Evolutionary conservation across 257 asterid species (phyloP), one percentile per base, ranked within the genome.

Genomic region (Misopates orontium): DNA sequence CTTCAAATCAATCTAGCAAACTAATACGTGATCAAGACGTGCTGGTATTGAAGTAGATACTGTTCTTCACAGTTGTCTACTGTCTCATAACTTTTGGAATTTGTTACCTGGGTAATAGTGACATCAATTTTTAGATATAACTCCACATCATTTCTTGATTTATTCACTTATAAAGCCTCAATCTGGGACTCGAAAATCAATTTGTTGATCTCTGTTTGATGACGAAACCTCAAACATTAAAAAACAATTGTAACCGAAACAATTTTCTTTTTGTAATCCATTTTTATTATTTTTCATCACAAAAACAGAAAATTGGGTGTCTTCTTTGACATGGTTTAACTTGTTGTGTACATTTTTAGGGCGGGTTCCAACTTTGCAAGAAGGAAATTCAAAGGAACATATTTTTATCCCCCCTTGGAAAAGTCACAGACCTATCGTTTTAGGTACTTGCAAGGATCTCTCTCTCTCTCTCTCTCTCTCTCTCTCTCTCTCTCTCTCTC

Each of bases 321-420:
- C 51, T 60, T 42, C 36, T 59, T 56, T 57, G 70, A 66, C 24
- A 28, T 59, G 58, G 56, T 63, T 53, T 65, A n/a, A 15, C 68
- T 54, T 61, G 50, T 66, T 19, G 23, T 72, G 63, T 67, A 21
- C 42, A 62, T 59, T 71, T 74, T 64, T 88, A 94, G 99, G 98
- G 57, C 80, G 89, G 69, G 98, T 94, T 79, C 99, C 99, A 60
- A 86, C 90, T 52, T 79, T 90, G 78, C 87, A 77, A 72, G 98
- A 94, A 62, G 99, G 99, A 68, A 94, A 94, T 82, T 78, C 76
- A 55, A 77, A 78, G 95, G 98, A 94, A 82, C 75, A 70, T 69
- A 78, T 90, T 73, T 86, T 85, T 66, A 74, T 45, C 70, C 85
- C 83, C 64, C 99, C 99, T 10, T 94, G 98, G 99, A 81, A 76